Conservation (phyloP, 1,139 yeast species). For the Pichia sp. region DNA sequence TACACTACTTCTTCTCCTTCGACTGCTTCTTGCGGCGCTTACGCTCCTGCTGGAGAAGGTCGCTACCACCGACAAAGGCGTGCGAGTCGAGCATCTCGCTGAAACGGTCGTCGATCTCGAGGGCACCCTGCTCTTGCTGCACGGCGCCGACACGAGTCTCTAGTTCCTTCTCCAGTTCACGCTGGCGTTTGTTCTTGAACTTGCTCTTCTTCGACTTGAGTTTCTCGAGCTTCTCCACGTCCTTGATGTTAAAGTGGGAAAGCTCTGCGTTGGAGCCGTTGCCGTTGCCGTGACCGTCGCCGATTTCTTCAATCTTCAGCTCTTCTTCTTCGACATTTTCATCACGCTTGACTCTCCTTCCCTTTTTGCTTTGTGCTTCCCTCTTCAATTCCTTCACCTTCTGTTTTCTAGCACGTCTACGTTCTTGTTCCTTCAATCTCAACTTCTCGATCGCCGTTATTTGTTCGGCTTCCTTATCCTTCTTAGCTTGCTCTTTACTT, state of each 20-base stretch:
- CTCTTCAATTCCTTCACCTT: constrained; percentile 54
- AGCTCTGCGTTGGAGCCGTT: constrained; percentile 48
- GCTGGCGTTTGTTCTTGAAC: constrained; percentile 36
- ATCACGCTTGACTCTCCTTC: constrained; percentile 21
- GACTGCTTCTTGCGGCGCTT: constrained; percentile 40
- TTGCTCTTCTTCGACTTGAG: constrained; percentile 47
- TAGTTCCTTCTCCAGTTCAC: constrained; percentile 37
- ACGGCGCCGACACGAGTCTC: constrained; percentile 8
- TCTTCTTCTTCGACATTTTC: constrained; percentile 17
- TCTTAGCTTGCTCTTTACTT: constrained; percentile 17
- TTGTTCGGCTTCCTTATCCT: constrained; percentile 33
- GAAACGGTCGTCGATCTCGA: constrained; percentile 81
- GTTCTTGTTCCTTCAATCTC: constrained; percentile 86
- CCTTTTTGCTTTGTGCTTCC: constrained; percentile 23
- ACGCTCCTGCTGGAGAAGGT: constrained; percentile 54
- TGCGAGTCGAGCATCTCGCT: constrained; percentile 80
- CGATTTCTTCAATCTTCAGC: constrained; percentile 23
- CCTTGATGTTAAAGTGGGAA: constrained; percentile 74
- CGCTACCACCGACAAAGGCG: constrained; percentile 39
- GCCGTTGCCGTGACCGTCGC: constrained; percentile 30
- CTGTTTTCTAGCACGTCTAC: constrained; percentile 75
- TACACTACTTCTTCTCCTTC: neutral
- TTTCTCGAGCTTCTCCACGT: constrained; percentile 67
- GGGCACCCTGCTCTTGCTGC: constrained; percentile 29
- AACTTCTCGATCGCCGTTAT: constrained; percentile 78